Evolutionary conservation across 148 eudicot genomes (phyloP), one percentile per base, ranked within the genome.

Genomic region (Camellia granthamiana): DNA sequence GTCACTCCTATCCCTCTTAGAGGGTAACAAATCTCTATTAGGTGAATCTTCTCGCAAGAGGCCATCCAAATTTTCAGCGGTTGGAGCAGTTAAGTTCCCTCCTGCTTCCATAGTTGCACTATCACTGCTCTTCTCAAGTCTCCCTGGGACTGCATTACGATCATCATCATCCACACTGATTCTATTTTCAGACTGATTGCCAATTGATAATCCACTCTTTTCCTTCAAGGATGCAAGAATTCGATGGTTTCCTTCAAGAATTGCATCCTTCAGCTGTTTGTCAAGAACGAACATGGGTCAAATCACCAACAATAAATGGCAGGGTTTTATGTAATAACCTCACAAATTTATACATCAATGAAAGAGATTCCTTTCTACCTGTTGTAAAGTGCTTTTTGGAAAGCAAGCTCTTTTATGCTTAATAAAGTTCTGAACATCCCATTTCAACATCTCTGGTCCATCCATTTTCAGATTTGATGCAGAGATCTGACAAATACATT

Each of bases 231-330:
- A 85, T 74, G 73, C 75, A 78, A 75, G 81, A 73, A 85, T 63
- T 77, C 88, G 84, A 81, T 83, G 83, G 51, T 66, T 81, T 64
- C 86, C 91, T 65, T 87, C 81, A 69, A 84, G 79, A 81, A 92
- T 85, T 38, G 80, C 78, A 87, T 86, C 83, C 87, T 91, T 86
- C 86, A 95, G 82, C 98, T 94, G 86, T 62, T 78, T 69, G 44
- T 10, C 14, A 49, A 59, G 49, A 80, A 69, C 15, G 23, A 80
- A 55, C 3, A 44, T 19, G 18, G 55, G 19, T 7, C 46, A 67
- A 74, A 63, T 55, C 54, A 78, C 38, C 11, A 80, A n/a, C 21
- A 60, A 30, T 23, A 68, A 73, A 74, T 19, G 54, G n/a, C 72
- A 1, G 52, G 10, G 15, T 12, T 74, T 41, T 42, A 19, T 55